phyloP scores from a whole-genome alignment of 2,329 filamentous ascomycete species.

The Cladosporium sp. region DNA sequence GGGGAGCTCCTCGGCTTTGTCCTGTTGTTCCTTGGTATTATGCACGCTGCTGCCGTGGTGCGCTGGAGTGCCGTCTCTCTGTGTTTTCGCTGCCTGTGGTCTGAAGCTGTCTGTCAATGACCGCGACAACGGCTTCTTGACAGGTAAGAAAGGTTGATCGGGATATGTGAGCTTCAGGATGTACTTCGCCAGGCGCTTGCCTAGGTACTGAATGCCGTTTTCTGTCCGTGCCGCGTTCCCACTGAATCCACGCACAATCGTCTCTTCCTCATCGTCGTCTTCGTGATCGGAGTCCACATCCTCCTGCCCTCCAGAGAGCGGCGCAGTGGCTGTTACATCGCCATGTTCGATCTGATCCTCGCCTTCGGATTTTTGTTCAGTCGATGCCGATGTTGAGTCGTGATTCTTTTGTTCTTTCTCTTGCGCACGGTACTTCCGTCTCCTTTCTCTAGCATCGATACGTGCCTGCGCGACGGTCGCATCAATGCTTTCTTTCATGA shows the following conservation, averaged over 20 bases:
- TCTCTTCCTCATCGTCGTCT: conserved; percentile 71
- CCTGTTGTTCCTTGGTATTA: conserved; percentile 38
- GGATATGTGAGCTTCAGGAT: conserved; percentile 87
- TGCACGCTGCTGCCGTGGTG: conserved; percentile 62
- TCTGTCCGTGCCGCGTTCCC: conserved; percentile 90
- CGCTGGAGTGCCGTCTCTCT: conserved; percentile 40
- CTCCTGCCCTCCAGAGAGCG: conserved; percentile 47
- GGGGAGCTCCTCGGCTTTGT: conserved; percentile 47
- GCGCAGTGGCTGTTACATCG: conserved; percentile 38
- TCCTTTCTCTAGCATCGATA: conserved; percentile 60
- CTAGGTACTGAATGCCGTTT: conserved; percentile 92
- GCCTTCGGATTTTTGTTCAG: conserved; percentile 6
- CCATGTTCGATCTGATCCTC: conserved; percentile 7
- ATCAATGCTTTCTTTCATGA: conserved; percentile 95
- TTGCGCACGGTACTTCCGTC: conserved; percentile 33
- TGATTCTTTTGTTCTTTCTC: conserved; percentile 27
- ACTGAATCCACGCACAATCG: conserved; percentile 83
- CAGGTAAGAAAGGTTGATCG: conserved; percentile 80
- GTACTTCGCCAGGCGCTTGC: conserved; percentile 88
- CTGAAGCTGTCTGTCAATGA: conserved; percentile 47
- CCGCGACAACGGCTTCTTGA: conserved; percentile 49
- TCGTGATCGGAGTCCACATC: conserved; percentile 44
- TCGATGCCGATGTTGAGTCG: neutral
- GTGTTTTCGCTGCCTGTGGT: conserved; percentile 39
- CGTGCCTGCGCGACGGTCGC: conserved; percentile 70